Conservation (phyloP, 2,329 filamentous ascomycete genomes). For the Fulvia fulva region DNA sequence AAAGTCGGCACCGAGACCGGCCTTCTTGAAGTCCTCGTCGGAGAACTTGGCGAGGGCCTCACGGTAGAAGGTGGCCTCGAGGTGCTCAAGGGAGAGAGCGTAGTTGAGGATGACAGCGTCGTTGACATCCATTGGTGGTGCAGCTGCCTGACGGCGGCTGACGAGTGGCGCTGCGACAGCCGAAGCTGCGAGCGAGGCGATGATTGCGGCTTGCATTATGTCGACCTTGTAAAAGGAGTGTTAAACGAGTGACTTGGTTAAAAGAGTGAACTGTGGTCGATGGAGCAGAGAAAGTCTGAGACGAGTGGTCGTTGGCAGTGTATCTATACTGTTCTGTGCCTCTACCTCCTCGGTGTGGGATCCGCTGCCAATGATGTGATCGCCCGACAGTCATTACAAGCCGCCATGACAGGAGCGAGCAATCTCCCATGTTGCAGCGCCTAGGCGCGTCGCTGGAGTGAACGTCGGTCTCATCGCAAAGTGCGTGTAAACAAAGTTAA, state of each 20-base stretch:
- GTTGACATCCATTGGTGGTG: conserved; percentile 2
- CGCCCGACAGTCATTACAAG: not conserved
- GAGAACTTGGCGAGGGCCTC: conserved; percentile 57
- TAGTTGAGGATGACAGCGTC: conserved; percentile 39
- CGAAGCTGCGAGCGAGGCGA: conserved; percentile 18
- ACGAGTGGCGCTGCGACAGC: conserved; percentile 18
- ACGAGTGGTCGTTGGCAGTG: not conserved
- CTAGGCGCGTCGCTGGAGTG: not conserved
- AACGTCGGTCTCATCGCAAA: not conserved
- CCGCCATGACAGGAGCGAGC: not conserved
- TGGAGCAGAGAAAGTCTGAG: not conserved
- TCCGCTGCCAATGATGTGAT: not conserved
- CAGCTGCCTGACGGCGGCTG: conserved; percentile 15
- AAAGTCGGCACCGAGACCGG: conserved; percentile 49
- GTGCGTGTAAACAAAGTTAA: not conserved
- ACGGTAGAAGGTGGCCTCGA: conserved; percentile 60
- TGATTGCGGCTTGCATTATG: conserved; percentile 18
- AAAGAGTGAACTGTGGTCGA: not conserved
- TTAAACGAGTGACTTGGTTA: not conserved
- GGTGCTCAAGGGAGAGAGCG: conserved; percentile 43
- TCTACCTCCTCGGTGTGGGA: not conserved
- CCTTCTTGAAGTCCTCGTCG: conserved; percentile 49
- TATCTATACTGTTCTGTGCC: not conserved
- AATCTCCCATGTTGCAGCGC: not conserved
- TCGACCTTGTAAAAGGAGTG: not conserved